Evolutionary conservation across 768 basidiomycete species (phyloP).

Genomic region (Myochromella boudieri): DNA sequence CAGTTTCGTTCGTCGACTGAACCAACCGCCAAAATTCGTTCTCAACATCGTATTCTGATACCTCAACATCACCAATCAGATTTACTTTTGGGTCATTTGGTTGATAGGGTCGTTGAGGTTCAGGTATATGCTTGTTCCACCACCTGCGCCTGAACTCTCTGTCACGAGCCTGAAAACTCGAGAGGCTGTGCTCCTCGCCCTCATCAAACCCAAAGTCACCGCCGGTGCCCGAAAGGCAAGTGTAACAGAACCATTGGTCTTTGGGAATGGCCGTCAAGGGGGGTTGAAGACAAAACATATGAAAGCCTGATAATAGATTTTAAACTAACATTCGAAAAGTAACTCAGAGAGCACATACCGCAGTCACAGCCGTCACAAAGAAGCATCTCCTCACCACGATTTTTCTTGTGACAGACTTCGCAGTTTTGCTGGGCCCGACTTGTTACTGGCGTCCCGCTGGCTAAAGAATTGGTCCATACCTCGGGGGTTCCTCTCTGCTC

Average conservation of each 20-base stretch:
- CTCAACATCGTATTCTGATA: conserved; percentile 93
- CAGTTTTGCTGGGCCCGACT: conserved; percentile 65
- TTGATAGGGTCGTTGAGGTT: conserved; percentile 29
- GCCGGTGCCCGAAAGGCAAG: conserved; percentile 87
- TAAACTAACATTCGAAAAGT: conserved; percentile 10
- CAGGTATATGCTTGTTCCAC: conserved; percentile 79
- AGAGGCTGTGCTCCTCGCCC: conserved; percentile 91
- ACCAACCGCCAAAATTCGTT: conserved; percentile 97
- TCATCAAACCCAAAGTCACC: conserved; percentile 98
- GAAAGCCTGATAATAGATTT: conserved; percentile 68
- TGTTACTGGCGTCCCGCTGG: conserved; percentile 24
- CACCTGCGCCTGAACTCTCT: conserved; percentile 85
- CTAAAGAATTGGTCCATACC: conserved; percentile 40
- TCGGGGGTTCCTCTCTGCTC: conserved; percentile 50
- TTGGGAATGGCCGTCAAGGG: conserved; percentile 83
- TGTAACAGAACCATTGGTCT: conserved; percentile 95
- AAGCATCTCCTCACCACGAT: conserved; percentile 88
- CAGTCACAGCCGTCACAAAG: conserved; percentile 55
- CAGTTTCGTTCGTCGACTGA: conserved; percentile 84
- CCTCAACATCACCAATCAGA: conserved; percentile 55
- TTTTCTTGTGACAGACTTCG: conserved; percentile 90
- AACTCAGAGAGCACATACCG: conserved; percentile 27
- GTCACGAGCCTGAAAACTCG: conserved; percentile 91
- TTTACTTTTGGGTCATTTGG: conserved; percentile 51
- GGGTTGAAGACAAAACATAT: conserved; percentile 95